Evolutionary conservation across 306 rosid genomes (phyloP).

Genomic region (Mimosa pudica): DNA sequence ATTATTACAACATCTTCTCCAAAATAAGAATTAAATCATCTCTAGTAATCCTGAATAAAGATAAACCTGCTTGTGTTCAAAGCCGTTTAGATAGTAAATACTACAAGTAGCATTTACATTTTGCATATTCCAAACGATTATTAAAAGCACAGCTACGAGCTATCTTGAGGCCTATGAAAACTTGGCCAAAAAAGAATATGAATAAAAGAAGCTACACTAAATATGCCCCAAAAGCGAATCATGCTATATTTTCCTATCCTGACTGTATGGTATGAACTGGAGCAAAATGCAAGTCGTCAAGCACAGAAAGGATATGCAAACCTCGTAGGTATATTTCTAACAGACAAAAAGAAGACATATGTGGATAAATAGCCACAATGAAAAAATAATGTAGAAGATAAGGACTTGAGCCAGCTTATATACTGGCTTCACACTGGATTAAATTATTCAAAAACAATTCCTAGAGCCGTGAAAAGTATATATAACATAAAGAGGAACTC

Average conservation of each 20-base stretch:
- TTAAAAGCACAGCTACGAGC: neutral
- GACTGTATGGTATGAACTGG: neutral
- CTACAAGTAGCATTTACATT: neutral
- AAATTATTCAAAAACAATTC: neutral
- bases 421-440: neutral
- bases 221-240: constrained; percentile 11
- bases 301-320: neutral
- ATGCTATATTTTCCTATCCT: neutral
- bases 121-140: neutral
- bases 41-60: neutral
- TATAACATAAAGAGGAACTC: neutral
- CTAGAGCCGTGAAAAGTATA: neutral
- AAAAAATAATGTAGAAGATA: neutral
- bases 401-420: neutral
- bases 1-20: neutral
- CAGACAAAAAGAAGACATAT: neutral
- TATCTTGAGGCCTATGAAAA: neutral
- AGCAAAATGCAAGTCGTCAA: neutral
- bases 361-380: neutral
- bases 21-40: neutral
- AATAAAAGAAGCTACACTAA: neutral
- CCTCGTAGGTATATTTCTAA: neutral
- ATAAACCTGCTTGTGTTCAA: neutral
- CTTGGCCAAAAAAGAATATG: neutral
- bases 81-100: neutral